These are phyloP conservation scores for Lecanosticta acicola DNA, from an alignment of 2,329 filamentous ascomycete species.

Conservation along the genomic window DNA sequence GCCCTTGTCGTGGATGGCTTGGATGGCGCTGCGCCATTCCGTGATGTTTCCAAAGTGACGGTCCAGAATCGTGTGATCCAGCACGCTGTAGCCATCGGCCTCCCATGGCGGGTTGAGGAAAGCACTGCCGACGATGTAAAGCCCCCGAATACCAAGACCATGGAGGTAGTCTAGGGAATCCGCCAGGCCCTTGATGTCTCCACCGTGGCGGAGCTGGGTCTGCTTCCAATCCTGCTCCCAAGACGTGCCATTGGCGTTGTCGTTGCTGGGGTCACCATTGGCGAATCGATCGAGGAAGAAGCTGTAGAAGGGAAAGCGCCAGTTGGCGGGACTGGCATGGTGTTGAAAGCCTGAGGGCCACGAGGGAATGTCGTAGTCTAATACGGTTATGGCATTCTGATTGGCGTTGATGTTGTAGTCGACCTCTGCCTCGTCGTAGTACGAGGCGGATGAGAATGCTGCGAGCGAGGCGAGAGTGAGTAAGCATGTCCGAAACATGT, in stretches of 20 bases:
- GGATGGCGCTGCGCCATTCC: constrained; percentile 53
- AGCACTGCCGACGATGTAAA: constrained; percentile 59
- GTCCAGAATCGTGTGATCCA: constrained; percentile 58
- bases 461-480: constrained; percentile 20
- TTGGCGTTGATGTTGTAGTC: constrained; percentile 60
- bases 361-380: constrained; percentile 49
- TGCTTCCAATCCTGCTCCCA: constrained; percentile 57
- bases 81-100: constrained; percentile 53
- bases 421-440: constrained; percentile 46
- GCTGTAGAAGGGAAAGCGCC: constrained; percentile 62
- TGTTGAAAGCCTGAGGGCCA: constrained; percentile 42
- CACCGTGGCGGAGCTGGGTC: constrained; percentile 59
- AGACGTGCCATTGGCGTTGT: constrained; percentile 55
- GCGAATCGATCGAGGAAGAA: constrained; percentile 60
- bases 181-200: constrained; percentile 53
- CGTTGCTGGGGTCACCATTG: constrained; percentile 60
- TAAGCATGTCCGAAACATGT: constrained; percentile 23
- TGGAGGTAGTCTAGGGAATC: constrained; percentile 60
- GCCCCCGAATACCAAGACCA: constrained; percentile 56
- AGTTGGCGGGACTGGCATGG: constrained; percentile 54
- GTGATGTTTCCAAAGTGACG: constrained; percentile 56
- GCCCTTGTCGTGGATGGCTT: constrained; percentile 55
- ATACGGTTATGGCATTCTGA: constrained; percentile 48
- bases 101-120: constrained; percentile 62
- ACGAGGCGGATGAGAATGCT: constrained; percentile 23